phyloP scores from a whole-genome alignment of 148 eudicot genomes.

The Euryodendron excelsum region DNA sequence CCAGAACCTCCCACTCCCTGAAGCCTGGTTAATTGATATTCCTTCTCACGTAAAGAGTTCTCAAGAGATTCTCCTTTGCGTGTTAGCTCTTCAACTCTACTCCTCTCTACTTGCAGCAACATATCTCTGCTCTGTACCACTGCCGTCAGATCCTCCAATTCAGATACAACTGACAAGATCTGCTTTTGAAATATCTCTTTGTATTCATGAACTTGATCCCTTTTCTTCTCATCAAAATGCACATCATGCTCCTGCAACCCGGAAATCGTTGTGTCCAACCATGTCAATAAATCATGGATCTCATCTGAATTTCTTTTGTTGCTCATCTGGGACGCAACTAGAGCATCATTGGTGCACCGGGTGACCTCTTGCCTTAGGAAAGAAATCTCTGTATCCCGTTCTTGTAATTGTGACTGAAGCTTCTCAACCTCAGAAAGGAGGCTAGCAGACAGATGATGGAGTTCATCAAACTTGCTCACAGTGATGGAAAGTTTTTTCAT shows the following conservation, averaged over 20 bases:
- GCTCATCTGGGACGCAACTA: slow-evolving; percentile 68
- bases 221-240: slow-evolving; percentile 29
- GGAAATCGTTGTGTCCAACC: slow-evolving; percentile 61
- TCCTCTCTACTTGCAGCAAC: slow-evolving; percentile 60
- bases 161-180: slow-evolving; percentile 49
- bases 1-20: slow-evolving; percentile 44
- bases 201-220: slow-evolving; percentile 30
- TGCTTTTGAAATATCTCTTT: slow-evolving; percentile 62
- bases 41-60: slow-evolving; percentile 60
- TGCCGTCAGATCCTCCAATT: slow-evolving; percentile 61
- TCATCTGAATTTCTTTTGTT: slow-evolving; percentile 63
- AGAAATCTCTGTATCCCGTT: slow-evolving; percentile 82
- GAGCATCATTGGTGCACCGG: slow-evolving; percentile 79
- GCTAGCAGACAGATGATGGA: slow-evolving; percentile 78
- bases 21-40: slow-evolving; percentile 48
- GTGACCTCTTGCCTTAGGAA: slow-evolving; percentile 96
- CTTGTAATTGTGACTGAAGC: slow-evolving; percentile 84
- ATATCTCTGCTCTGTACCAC: slow-evolving; percentile 57
- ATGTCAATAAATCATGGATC: slow-evolving; percentile 56
- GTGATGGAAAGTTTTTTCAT: slow-evolving; percentile 80
- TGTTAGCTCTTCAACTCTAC: slow-evolving; percentile 61
- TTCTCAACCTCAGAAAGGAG: slow-evolving; percentile 93
- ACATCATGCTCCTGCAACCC: slow-evolving; percentile 38
- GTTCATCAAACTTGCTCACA: slow-evolving; percentile 92
- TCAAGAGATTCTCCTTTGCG: slow-evolving; percentile 58